Evolutionary conservation across 2,329 filamentous ascomycete genomes (phyloP).

Genomic region (Monosporascus sp.): DNA sequence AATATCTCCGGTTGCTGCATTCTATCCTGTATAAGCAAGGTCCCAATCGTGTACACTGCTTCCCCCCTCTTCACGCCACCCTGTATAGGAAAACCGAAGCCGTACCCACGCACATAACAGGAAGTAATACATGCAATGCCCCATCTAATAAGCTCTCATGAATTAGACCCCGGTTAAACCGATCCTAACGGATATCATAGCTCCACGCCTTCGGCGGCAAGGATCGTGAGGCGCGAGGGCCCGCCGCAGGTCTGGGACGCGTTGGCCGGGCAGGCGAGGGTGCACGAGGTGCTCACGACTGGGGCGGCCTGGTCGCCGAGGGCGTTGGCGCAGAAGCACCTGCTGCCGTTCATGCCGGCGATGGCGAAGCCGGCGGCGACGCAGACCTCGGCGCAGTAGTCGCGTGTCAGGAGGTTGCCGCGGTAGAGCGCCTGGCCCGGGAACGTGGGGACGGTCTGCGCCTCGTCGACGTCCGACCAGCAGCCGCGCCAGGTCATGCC

Average conservation of each 20-base stretch:
- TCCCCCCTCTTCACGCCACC: too few species aligned
- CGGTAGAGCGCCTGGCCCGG: background rate
- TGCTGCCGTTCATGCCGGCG: conserved; percentile 3
- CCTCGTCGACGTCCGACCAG: conserved; percentile 3
- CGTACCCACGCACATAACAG: too few species aligned
- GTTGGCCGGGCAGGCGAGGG: conserved; percentile 1
- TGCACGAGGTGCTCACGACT: conserved; percentile 4
- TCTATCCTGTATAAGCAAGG: too few species aligned
- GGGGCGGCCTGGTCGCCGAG: conserved; percentile 1
- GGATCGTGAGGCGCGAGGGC: conserved; percentile 1
- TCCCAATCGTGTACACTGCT: too few species aligned
- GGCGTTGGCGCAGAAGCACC: conserved; percentile 4
- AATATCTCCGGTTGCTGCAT: too few species aligned
- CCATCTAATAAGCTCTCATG: too few species aligned
- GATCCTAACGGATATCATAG: background rate
- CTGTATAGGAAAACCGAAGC: too few species aligned
- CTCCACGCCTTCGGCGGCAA: conserved; percentile 1
- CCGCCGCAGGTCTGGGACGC: conserved; percentile 2
- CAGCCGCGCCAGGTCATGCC: conserved; percentile 2
- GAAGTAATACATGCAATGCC: too few species aligned
- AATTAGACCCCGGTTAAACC: too few species aligned
- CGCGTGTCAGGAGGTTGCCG: conserved; percentile 1
- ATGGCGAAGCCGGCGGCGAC: conserved; percentile 1
- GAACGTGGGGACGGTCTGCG: conserved; percentile 2
- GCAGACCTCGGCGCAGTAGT: conserved; percentile 3